phyloP scores from a whole-genome alignment of 371 early-diverging fungal genomes.

The Mucor saturninus region DNA sequence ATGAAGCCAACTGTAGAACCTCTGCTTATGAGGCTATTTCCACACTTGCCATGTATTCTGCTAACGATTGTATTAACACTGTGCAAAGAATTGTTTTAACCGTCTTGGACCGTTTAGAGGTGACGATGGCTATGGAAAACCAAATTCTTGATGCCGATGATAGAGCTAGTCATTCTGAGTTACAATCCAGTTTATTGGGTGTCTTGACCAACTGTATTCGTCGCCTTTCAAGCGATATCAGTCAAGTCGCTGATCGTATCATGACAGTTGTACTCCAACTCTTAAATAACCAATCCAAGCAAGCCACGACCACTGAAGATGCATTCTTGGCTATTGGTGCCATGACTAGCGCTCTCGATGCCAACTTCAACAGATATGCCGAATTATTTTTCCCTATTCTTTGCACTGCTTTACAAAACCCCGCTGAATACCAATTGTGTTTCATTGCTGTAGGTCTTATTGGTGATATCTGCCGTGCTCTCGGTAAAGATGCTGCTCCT shows the following conservation, averaged over 20 bases:
- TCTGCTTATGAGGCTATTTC: constrained; percentile 94
- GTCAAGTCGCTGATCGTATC: constrained; percentile 80
- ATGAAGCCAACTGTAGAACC: constrained; percentile 85
- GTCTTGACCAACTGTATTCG: constrained; percentile 84
- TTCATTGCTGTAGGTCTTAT: constrained; percentile 92
- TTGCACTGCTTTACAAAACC: constrained; percentile 81
- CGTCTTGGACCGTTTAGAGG: constrained; percentile 80
- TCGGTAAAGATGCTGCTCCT: constrained; percentile 70
- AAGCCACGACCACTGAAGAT: constrained; percentile 91
- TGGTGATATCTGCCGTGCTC: constrained; percentile 93
- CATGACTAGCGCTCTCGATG: constrained; percentile 79
- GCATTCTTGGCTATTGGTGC: constrained; percentile 90
- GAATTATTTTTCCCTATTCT: constrained; percentile 87
- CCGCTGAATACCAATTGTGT: constrained; percentile 89
- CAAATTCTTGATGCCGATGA: constrained; percentile 85
- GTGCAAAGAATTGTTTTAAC: constrained; percentile 75
- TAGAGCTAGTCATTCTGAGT: constrained; percentile 76
- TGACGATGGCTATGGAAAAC: constrained; percentile 65
- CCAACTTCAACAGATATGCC: constrained; percentile 84
- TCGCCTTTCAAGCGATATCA: constrained; percentile 71
- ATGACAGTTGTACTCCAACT: constrained; percentile 85
- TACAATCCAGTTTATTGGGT: constrained; percentile 89
- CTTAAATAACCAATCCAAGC: constrained; percentile 68
- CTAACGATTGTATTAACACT: constrained; percentile 66
- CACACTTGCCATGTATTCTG: constrained; percentile 69